Evolutionary conservation across 176 grass and related monocot genomes (phyloP), one percentile per base, ranked within the genome.

Genomic region (Aechmea fasciata): DNA sequence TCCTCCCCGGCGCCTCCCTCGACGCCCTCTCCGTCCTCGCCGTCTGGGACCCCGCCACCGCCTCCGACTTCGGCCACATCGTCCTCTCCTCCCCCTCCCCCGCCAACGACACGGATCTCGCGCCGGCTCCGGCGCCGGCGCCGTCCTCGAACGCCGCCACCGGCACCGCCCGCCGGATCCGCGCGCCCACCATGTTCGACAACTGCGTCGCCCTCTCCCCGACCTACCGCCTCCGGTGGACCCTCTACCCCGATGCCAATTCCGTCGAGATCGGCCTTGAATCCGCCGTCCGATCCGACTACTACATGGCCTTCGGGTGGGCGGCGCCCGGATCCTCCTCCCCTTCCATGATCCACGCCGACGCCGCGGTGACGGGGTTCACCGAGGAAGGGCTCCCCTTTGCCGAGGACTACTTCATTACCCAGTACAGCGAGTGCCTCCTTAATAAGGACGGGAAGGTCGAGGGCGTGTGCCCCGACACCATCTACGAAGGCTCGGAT

Each of bases 281-380:
- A 77, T 89, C 89, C 2, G 69, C 82, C 0, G 57, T 85, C 11
- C 86, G 93, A 28, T 92, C 93, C 3, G 84, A 97, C 75, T 92
- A 92, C 84, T 92, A 97, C 73, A 83, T 97, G 84, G 86, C 86
- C 52, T 92, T 97, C 68, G 93, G 93, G 52, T 97, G 93, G 93
- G 82, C 86, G 1, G 48, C 73, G 8, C 84, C 93, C 11, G 64
- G 48, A 11, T n/a, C 63, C 65, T 74, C 68, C 3, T 22, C 78
- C 0, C 86, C 81, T 10, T 80, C 86, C 71, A 85, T 97, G 84
- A 71, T 87, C 71, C 79, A 88, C 59, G 71, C 89, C 50, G 93
- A 97, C 52, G 79, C 92, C 41, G 57, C 87, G n/a, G 73, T 97
- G 22, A 50, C 86, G 0, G 93, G 89, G 0, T 97, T 97, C 77